These are phyloP conservation scores for Rhododendron ferrugineum DNA, from an alignment of 148 eudicot species.

Conservation along the genomic window DNA sequence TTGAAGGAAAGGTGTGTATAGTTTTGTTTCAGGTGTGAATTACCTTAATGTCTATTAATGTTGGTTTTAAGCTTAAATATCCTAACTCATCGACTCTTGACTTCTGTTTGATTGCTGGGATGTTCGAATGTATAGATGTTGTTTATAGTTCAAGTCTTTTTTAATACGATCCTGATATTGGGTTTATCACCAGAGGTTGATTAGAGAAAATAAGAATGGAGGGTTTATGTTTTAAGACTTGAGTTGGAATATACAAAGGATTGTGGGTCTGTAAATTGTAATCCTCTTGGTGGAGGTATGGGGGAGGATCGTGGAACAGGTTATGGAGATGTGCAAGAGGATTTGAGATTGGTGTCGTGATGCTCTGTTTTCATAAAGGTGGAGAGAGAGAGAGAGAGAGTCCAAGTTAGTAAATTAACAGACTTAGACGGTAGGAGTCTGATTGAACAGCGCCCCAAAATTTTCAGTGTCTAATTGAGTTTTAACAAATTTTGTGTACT, in stretches of 20 bases:
- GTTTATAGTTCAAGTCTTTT: conserved; percentile 16
- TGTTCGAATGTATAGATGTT: conserved; percentile 40
- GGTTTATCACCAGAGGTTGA: conserved; percentile 40
- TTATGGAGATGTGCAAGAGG: no score
- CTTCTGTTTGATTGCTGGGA: conserved; percentile 60
- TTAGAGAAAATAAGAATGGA: conserved; percentile 23
- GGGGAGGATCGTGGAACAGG: no score
- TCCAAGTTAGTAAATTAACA: no score
- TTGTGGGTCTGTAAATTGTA: conserved; percentile 51
- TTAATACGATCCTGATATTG: conserved; percentile 41
- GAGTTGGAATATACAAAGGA: conserved; percentile 42
- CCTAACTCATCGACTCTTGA: conserved; percentile 32
- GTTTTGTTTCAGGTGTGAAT: conserved; percentile 43
- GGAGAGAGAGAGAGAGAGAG: no score
- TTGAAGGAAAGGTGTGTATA: conserved; percentile 62
- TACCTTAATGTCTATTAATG: conserved; percentile 17
- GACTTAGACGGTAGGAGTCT: no score
- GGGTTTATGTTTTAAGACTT: conserved; percentile 25
- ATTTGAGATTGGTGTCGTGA: no score
- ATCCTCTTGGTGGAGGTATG: conserved; percentile 34
- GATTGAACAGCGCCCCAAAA: no score
- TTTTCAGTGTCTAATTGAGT: no score
- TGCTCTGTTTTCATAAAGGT: no score
- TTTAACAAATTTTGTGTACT: no score
- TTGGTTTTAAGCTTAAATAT: conserved; percentile 65